phyloP scores from a whole-genome alignment of 169 alveolate species.

The Eimeria acervulina region DNA sequence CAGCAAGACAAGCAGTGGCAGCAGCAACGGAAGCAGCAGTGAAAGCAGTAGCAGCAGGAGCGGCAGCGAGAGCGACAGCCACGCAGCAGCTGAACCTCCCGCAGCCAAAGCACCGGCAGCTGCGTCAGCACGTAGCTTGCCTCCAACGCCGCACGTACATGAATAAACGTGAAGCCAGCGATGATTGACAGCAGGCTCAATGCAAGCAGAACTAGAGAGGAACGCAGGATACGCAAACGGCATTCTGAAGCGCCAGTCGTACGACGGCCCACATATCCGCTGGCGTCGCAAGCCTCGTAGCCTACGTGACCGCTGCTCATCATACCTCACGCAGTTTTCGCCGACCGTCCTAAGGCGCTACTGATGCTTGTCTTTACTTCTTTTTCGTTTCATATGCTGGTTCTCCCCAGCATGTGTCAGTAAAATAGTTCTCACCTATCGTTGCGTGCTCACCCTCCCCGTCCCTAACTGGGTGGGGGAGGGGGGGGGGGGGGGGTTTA shows the following conservation, averaged over 20 bases:
- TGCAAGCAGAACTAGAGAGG: not conserved
- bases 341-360: not conserved
- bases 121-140: not conserved
- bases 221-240: not conserved
- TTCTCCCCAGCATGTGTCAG: not conserved
- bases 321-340: not conserved
- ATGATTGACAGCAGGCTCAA: not conserved
- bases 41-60: conserved; percentile 12
- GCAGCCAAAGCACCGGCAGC: conserved; percentile 8
- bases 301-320: not conserved
- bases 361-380: not conserved
- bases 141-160: not conserved
- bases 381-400: not conserved
- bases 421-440: not conserved
- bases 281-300: not conserved
- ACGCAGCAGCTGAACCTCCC: not conserved
- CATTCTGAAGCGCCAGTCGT: not conserved
- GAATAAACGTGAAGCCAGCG: not conserved
- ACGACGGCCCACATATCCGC: not conserved
- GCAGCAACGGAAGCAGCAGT: conserved; percentile 1
- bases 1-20: not conserved
- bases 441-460: not conserved
- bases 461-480: too few relatives aligned
- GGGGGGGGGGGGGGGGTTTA: too few relatives aligned
- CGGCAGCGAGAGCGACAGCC: conserved; percentile 2